Evolutionary conservation across 2,329 filamentous ascomycete genomes (phyloP), one percentile per base, ranked within the genome.

Genomic region (Juglanconis sp.): DNA sequence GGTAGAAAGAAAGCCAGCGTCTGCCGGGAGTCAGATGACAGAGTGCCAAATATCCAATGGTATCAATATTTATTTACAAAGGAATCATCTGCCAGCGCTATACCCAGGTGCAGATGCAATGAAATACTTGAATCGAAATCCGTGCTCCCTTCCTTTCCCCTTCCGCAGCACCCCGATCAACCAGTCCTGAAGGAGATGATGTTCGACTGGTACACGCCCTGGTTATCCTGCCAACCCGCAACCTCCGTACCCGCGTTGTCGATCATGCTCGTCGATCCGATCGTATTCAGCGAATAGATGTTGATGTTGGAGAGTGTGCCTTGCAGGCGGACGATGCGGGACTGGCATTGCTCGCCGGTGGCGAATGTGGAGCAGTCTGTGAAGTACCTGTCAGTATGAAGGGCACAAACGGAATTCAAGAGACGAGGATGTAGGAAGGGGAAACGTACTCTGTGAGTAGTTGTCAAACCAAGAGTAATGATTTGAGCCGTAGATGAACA

Each of bases 401-500:
- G 8, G 35, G 9, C 8, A 46, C 15, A 46, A n/a, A 30, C 42
- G n/a, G 17, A 15, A 31, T n/a, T 34, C 11, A 24, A 5, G 4
- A 34, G 24, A 3, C 1, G n/a, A 5, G 30, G 10, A 11, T 6
- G 10, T 9, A 15, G 2, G 11, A 9, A 38, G 11, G 1, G 3
- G 2, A 36, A 6, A 54, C 61, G 34, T 47, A 63, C 61, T 48
- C 10, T 60, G 59, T 13, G 51, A 38, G 24, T 89, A 88, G 71
- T 88, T 84, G 69, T 82, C 79, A 70, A 88, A 90, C 77, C 89
- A 89, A 3, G 80, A 84, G 73, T 91, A 91, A 13, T 89, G 67
- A 0, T 88, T 88, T 0, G 82, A 83, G 7, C 87, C 87, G 66
- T 89, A 87, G 31, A 85, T 73, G 17, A 81, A 73, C 11, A 90